Percentiles rank a stretch among this genome's conserved stretches.
phyloP scores from a whole-genome alignment of 345 rosid genomes.

The Bruguiera parviflora region DNA sequence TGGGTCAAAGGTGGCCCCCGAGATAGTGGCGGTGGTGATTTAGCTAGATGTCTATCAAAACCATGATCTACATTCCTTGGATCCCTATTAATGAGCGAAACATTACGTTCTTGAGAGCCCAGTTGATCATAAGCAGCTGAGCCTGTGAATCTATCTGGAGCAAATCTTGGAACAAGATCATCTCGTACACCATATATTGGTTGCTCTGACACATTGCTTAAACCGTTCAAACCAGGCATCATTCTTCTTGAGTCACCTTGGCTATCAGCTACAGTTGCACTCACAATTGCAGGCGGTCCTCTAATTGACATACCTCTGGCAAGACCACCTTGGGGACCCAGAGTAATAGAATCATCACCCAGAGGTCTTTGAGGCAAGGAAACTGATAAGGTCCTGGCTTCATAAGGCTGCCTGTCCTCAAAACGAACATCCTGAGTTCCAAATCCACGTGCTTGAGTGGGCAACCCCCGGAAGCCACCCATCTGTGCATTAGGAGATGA shows the following conservation, averaged over 20 bases:
- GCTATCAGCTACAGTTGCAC: conserved; percentile 40
- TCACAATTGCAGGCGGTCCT: conserved; percentile 44
- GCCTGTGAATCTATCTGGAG: conserved; percentile 47
- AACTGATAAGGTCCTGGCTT: conserved; percentile 63
- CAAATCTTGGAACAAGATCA: conserved; percentile 43
- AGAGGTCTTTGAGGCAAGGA: conserved; percentile 69
- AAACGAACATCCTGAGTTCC: conserved; percentile 65
- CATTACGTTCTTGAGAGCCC: conserved; percentile 48
- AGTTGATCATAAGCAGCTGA: conserved; percentile 45
- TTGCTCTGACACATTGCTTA: conserved; percentile 39
- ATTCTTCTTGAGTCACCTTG: conserved; percentile 59
- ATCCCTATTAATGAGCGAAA: conserved; percentile 50
- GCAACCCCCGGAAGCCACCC: conserved; percentile 66
- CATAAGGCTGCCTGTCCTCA: conserved; percentile 70
- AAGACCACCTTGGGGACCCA: conserved; percentile 99
- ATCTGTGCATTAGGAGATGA: conserved; percentile 64
- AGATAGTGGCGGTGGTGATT: conserved; percentile 42
- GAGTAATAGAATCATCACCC: conserved; percentile 72
- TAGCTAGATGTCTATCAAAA: conserved; percentile 49
- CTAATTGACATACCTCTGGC: conserved; percentile 84
- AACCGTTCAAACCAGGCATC: conserved; percentile 56
- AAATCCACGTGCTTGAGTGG: conserved; percentile 60
- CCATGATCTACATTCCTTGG: conserved; percentile 36
- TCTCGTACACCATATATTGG: conserved; percentile 41
- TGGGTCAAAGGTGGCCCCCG: conserved; percentile 38